These are phyloP conservation scores for Plasmodium gallinaceum DNA, from an alignment of 169 alveolate genomes.

Conservation along the genomic window DNA sequence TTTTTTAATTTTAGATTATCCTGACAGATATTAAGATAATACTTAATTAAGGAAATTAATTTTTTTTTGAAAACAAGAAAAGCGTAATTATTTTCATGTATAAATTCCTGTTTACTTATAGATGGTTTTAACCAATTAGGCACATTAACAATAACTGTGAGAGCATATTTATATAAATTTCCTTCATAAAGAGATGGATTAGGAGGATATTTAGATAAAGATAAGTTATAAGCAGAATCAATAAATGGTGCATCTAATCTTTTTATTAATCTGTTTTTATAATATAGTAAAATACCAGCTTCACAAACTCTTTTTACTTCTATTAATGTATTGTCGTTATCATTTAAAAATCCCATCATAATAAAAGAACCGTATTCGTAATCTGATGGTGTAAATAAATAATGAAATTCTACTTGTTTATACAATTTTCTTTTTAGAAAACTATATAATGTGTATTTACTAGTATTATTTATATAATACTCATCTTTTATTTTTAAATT, in stretches of 20 bases:
- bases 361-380: constrained; percentile 88
- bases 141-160: constrained; percentile 90
- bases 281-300: constrained; percentile 91
- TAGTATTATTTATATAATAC: constrained; percentile 63
- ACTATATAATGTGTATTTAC: constrained; percentile 77
- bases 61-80: constrained; percentile 88
- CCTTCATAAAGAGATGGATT: constrained; percentile 77
- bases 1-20: constrained; percentile 79
- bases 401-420: constrained; percentile 86
- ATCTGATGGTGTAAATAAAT: constrained; percentile 89
- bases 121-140: constrained; percentile 94
- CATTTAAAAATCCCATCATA: constrained; percentile 90
- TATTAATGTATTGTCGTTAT: constrained; percentile 76
- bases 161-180: constrained; percentile 85
- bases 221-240: constrained; percentile 83
- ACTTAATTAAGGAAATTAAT: constrained; percentile 79
- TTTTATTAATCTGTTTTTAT: constrained; percentile 88
- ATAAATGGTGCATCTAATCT: constrained; percentile 92
- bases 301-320: constrained; percentile 87
- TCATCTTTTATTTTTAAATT: constrained; percentile 70
- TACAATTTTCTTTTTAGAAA: constrained; percentile 79
- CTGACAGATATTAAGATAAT: constrained; percentile 82
- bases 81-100: constrained; percentile 90
- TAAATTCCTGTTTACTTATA: constrained; percentile 91
- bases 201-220: constrained; percentile 81